Evolutionary conservation across 2,329 filamentous ascomycete species (phyloP).

Genomic region (Pleoardoris graminearum): DNA sequence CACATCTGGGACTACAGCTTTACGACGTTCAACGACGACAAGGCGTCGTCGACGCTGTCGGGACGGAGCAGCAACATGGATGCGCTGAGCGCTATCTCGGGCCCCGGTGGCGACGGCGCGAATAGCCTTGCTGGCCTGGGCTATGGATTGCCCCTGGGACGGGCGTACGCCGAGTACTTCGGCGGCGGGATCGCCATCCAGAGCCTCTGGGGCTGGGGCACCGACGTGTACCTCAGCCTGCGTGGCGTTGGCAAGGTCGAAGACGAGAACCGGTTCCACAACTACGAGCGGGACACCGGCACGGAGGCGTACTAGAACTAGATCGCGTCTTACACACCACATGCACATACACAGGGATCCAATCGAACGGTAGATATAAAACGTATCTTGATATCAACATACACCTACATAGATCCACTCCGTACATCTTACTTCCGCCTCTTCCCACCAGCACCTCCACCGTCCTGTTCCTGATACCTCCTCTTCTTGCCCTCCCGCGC

Average conservation of each 20-base stretch:
- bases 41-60: conserved; percentile 51
- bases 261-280: conserved; percentile 7
- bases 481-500: conserved; percentile 83
- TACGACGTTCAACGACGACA: conserved; percentile 82
- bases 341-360: background rate
- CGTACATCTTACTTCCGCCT: conserved; percentile 25
- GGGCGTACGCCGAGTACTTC: conserved; percentile 98
- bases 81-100: conserved; percentile 75
- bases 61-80: conserved; percentile 55
- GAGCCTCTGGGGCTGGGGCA: conserved; percentile 91
- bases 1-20: conserved; percentile 98
- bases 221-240: conserved; percentile 67
- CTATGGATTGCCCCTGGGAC: conserved; percentile 85
- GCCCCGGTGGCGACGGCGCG: conserved; percentile 70
- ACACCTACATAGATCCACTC: background rate
- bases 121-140: conserved; percentile 85
- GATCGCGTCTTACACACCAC: too few relatives aligned
- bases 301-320: background rate
- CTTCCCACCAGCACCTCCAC: conserved; percentile 47
- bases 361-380: background rate
- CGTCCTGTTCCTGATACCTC: conserved; percentile 59
- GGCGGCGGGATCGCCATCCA: conserved; percentile 94
- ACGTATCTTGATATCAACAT: background rate
- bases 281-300: background rate
- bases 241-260: conserved; percentile 59